A percentile compares a stretch with the other conserved stretches of the same genome.
These are phyloP conservation scores for Martensiomyces pterosporus DNA, from an alignment of 192 early-diverging fungal genomes.

Conservation along the genomic window DNA sequence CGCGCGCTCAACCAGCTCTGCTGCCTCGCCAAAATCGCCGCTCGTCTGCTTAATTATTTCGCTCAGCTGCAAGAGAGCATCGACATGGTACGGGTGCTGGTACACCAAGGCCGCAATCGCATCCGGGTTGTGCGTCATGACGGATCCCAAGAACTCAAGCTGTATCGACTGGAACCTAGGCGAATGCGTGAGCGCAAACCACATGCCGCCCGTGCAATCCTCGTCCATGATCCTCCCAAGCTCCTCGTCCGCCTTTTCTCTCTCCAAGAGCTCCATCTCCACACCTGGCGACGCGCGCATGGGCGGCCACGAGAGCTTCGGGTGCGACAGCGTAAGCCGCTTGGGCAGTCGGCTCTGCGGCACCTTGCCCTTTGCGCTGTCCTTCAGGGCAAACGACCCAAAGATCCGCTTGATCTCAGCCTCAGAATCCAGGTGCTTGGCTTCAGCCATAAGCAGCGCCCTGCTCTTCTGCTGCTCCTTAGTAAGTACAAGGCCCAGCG, in stretches of 20 bases:
- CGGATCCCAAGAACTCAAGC: conserved; percentile 65
- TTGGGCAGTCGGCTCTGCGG: conserved; percentile 4
- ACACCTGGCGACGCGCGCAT: conserved; percentile 40
- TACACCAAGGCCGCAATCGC: conserved; percentile 62
- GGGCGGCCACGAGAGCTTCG: conserved; percentile 70
- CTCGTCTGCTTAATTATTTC: conserved; percentile 81
- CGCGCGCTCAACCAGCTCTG: conserved; percentile 83
- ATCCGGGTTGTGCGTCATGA: conserved; percentile 71
- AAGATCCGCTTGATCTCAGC: conserved; percentile 88
- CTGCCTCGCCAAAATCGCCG: conserved; percentile 74
- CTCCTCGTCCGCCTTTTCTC: conserved; percentile 50
- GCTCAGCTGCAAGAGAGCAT: conserved; percentile 76
- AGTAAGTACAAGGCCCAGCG: conserved; percentile 22
- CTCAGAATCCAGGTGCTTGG: conserved; percentile 71
- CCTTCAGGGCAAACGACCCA: conserved; percentile 75
- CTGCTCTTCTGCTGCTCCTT: conserved; percentile 36
- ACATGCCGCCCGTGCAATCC: conserved; percentile 20
- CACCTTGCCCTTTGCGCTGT: conserved; percentile 3
- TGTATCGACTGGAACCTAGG: conserved; percentile 72
- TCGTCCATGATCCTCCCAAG: conserved; percentile 26
- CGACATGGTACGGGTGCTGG: conserved; percentile 85
- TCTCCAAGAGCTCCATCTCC: conserved; percentile 44
- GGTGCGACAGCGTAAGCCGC: conserved; percentile 61
- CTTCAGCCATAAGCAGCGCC: conserved; percentile 50
- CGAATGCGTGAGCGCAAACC: conserved; percentile 68